A percentile compares a stretch with the other conserved stretches of the same genome.
Evolutionary conservation across 208 protist genomes (phyloP).

Genomic region (Trypanosoma conorhini): DNA sequence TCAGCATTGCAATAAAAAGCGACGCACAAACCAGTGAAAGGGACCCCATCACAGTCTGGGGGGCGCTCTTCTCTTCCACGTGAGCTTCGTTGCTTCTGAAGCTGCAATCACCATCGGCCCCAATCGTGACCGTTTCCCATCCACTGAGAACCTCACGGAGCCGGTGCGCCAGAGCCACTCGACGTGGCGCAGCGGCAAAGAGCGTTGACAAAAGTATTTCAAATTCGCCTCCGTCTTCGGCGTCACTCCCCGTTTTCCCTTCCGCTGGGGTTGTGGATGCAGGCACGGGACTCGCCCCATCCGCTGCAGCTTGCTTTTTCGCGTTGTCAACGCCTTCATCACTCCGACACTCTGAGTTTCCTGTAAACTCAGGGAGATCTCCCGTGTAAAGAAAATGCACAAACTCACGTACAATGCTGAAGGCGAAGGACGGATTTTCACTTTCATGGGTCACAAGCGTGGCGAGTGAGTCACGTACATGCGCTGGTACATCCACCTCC

Average conservation of each 20-base stretch:
- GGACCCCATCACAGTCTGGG: not conserved
- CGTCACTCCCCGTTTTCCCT: not conserved
- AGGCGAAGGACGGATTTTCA: slow-evolving; percentile 11
- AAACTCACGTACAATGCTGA: slow-evolving; percentile 23
- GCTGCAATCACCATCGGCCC: not conserved
- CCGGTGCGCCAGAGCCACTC: slow-evolving; percentile 15
- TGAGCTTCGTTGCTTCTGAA: slow-evolving; percentile 7
- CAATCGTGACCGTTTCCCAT: not conserved
- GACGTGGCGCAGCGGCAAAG: slow-evolving; percentile 15
- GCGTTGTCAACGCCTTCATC: not conserved
- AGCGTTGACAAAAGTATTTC: slow-evolving; percentile 11
- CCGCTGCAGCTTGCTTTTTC: no score
- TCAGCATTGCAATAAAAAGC: not conserved
- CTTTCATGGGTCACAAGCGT: slow-evolving; percentile 15
- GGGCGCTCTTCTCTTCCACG: not conserved
- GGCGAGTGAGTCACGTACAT: not conserved
- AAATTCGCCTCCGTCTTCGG: slow-evolving; percentile 3
- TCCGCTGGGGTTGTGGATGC: not conserved
- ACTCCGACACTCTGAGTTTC: slow-evolving; percentile 3
- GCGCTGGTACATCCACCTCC: not conserved
- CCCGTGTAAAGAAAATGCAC: slow-evolving; percentile 26
- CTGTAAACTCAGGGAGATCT: slow-evolving; percentile 9
- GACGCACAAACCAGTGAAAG: not conserved
- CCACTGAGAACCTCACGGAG: slow-evolving; percentile 5
- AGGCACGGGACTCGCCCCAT: no score